Percentiles rank a stretch among this genome's conserved stretches.
Evolutionary conservation across 257 asterid species (phyloP).

Genomic region (Solanum lignicaule): DNA sequence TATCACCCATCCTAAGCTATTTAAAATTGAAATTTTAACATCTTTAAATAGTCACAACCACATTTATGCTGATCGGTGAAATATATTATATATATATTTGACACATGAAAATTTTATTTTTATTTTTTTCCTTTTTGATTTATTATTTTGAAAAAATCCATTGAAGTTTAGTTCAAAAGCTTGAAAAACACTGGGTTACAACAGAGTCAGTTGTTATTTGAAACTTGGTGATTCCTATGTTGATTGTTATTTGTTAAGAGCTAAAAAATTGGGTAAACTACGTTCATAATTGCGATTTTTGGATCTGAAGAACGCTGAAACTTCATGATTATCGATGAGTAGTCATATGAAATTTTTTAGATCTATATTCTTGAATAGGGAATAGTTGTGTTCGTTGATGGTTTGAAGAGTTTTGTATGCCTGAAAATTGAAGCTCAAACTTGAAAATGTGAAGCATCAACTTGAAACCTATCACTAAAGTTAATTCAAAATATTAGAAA

Average conservation of each 20-base stretch:
- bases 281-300: too few species aligned
- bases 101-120: neutral
- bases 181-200: neutral
- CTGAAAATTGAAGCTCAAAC: too few species aligned
- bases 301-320: neutral
- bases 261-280: neutral
- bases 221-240: neutral
- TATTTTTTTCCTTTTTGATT: neutral
- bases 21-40: too few species aligned
- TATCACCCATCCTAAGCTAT: neutral
- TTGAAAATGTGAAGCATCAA: neutral
- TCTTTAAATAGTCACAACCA: neutral
- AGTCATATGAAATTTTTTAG: neutral
- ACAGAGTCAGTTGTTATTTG: neutral
- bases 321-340: neutral
- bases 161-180: neutral
- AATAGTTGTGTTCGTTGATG: neutral
- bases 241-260: neutral
- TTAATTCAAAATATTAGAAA: neutral
- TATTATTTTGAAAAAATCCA: neutral
- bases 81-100: neutral
- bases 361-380: neutral
- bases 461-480: neutral
- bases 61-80: neutral
- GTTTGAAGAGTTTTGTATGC: neutral